A percentile compares a stretch with the other conserved stretches of the same genome.
These are phyloP conservation scores for Stereum hirsutum DNA, from an alignment of 1,284 basidiomycete species.

Conservation along the genomic window DNA sequence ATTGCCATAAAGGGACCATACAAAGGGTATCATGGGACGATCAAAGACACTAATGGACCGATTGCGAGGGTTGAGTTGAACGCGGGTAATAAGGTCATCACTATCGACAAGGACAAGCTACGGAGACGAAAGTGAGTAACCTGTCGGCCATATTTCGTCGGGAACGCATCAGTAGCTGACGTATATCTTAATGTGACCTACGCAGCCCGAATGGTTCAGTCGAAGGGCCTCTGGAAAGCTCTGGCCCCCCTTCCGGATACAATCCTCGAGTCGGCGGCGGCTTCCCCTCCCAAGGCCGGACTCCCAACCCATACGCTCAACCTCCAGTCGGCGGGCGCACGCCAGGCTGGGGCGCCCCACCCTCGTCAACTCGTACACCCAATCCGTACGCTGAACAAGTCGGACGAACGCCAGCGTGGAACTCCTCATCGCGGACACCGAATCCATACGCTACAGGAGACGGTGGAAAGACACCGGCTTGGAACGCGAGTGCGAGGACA, in stretches of 20 bases:
- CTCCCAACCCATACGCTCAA: constrained; percentile 35
- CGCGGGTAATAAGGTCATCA: constrained; percentile 86
- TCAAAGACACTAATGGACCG: constrained; percentile 92
- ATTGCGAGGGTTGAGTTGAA: constrained; percentile 88
- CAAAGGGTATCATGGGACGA: constrained; percentile 88
- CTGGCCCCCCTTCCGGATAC: constrained; percentile 1
- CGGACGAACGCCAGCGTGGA: constrained; percentile 59
- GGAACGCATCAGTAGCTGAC: not conserved
- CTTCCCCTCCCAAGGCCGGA: constrained; percentile 13
- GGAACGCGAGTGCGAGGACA: constrained; percentile 47
- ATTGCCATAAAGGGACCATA: constrained; percentile 82
- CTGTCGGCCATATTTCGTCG: no score
- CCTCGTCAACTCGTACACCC: constrained; percentile 40
- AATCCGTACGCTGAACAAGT: constrained; percentile 47
- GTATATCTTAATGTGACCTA: not conserved
- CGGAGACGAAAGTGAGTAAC: constrained; percentile 73
- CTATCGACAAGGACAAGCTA: constrained; percentile 77
- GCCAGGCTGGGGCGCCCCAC: constrained; percentile 29
- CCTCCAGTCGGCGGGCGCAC: constrained; percentile 30
- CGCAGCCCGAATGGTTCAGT: constrained; percentile 47
- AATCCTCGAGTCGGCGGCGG: constrained; percentile 4
- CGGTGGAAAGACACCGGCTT: constrained; percentile 56
- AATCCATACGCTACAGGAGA: constrained; percentile 48
- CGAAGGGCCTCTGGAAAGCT: constrained; percentile 31
- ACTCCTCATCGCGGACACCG: constrained; percentile 50